Evolutionary conservation across 2,329 filamentous ascomycete genomes (phyloP), one percentile per base, ranked within the genome.

Genomic region (Colletotrichum tofieldiae): DNA sequence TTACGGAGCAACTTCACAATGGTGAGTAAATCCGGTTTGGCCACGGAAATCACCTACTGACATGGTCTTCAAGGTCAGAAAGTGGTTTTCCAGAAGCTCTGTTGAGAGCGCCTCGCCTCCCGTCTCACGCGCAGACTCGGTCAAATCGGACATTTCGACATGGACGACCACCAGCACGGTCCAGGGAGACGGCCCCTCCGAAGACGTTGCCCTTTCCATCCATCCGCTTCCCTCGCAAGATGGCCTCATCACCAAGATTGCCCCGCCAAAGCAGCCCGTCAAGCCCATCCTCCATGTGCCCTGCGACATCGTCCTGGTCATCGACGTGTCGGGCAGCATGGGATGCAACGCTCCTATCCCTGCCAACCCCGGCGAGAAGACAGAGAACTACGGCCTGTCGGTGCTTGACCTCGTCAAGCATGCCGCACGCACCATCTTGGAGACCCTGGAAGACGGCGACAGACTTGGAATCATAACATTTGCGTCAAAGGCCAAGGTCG

Each of bases 311-410:
- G 89, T 91, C 2, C 83, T 92, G 3, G 89, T 89, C 20, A 90
- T 92, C 65, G 90, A 92, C 76, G 83, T 91, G 18, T 92, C 90
- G 0, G 84, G 82, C 0, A 91, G 88, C 79, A 92, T 92, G 90
- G 62, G 71, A 1, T 64, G 71, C 0, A 75, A 79, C 1, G 89
- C 89, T 0, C 86, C 86, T 0, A 82, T 87, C 0, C 86, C 88
- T 0, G 76, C 76, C 12, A 77, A 77, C 4, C 74, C 77, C 1
- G 84, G 83, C 18, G 81, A 84, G 7, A 76, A 79, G 20, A 72
- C 77, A 2, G 87, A 90, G 73, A 77, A 83, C 26, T 84, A 84
- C 1, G 89, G 89, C 0, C 79, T 91, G 0, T 87, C 85, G 0
- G 83, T 91, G 1, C 77, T 92, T 29, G 90, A 92, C 74, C 82